Conservation (phyloP, 306 rosid genomes). For the Pyrus communis region DNA sequence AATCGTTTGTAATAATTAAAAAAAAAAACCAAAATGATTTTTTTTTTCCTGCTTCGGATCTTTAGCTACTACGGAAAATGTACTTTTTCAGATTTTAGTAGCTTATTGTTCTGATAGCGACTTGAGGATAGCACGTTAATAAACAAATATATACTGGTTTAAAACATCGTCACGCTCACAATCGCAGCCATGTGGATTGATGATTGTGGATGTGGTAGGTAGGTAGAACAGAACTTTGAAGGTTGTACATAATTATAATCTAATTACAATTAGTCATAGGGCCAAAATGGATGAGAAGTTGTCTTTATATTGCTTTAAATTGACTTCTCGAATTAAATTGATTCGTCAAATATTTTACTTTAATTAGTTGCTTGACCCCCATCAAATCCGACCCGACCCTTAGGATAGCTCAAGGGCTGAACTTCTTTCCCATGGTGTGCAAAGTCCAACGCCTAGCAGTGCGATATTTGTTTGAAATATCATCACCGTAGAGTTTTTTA, state of each 20-base stretch:
- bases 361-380: not conserved
- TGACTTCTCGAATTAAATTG: not conserved
- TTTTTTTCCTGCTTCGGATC: not conserved
- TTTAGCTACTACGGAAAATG: not conserved
- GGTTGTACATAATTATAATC: not conserved
- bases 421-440: not conserved
- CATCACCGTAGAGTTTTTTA: too few relatives aligned
- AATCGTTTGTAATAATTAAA: too few relatives aligned
- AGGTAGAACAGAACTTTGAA: not conserved
- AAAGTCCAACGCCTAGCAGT: too few relatives aligned
- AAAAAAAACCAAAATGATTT: not conserved
- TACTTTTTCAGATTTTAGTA: too few relatives aligned
- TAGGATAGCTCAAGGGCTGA: not conserved
- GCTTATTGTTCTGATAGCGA: too few relatives aligned
- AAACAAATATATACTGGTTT: not conserved
- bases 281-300: not conserved
- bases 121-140: too few relatives aligned
- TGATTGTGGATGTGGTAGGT: not conserved
- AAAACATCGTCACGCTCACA: not conserved
- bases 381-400: conserved; percentile 1
- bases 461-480: not conserved
- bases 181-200: not conserved
- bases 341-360: not conserved
- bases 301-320: not conserved
- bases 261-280: not conserved